Evolutionary conservation across 2,329 filamentous ascomycete species (phyloP), one percentile per base, ranked within the genome.

Genomic region (Aspergillus fumigatus): DNA sequence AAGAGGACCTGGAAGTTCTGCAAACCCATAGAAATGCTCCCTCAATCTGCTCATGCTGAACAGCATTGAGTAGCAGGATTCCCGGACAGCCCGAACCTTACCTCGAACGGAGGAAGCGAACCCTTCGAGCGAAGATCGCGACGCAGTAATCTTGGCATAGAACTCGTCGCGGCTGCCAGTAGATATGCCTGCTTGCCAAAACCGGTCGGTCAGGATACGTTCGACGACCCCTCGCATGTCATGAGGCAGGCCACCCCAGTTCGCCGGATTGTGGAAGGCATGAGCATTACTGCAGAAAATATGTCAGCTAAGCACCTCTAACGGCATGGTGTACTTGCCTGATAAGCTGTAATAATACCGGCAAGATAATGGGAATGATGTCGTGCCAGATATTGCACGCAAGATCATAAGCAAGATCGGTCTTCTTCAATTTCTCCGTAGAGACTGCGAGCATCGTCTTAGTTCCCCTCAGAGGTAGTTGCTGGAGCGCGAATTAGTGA

Each of bases 111-210:
- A 92, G 1, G 93, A 97, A 5, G 92, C 93, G 60, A 99, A 89
- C 0, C 94, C 94, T 74, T 99, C 94, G 55, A 96, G 84, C 0
- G 92, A 96, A 43, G 83, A 84, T 73, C 92, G 96, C 55, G 94
- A 96, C 32, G 91, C 89, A 55, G 91, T 86, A 2, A 99, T 93
- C 43, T 90, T 85, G 32, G 91, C 89, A 73, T 97, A 97, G 71
- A 99, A 99, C 57, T 97, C 93, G 60, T 97, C 94, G 71, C 94
- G 92, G 65, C 90, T 97, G 26, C 96, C 94, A 59, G 88, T 89
- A 0, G 94, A 97, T 51, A 99, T 99, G 9, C 94, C 94, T 6
- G 92, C 91, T 78, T 99, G 94, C 94, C 94, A 99, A 72, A 99
- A 99, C 25, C 94, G 84, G 73, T 99, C 94, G 14, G 92, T 96